These are phyloP conservation scores for Diospyros kaki DNA, from an alignment of 148 eudicot genomes.

Conservation along the genomic window DNA sequence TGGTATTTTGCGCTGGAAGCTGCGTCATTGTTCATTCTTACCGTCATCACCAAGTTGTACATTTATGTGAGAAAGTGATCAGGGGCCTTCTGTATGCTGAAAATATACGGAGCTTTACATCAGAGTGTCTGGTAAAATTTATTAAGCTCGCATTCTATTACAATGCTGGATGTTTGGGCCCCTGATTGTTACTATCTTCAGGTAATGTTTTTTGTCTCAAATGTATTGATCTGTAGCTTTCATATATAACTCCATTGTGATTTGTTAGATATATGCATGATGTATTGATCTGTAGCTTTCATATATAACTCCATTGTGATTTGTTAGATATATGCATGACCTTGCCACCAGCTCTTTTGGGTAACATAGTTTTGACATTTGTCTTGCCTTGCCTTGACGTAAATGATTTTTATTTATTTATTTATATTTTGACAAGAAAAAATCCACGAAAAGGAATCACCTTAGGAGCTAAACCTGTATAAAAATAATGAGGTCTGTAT, in stretches of 20 bases:
- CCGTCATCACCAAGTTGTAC: conserved; percentile 7
- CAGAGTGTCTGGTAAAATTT: neutral
- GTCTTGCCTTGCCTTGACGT: no score
- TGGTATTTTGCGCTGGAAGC: conserved; percentile 8
- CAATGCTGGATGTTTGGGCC: neutral
- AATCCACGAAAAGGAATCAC: no score
- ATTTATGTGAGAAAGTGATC: conserved; percentile 1
- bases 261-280: neutral
- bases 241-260: neutral
- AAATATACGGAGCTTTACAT: conserved; percentile 6
- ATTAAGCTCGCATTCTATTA: neutral
- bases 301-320: neutral
- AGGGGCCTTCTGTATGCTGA: conserved; percentile 4
- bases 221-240: neutral
- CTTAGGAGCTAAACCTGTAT: no score
- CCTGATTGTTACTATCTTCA: conserved; percentile 10
- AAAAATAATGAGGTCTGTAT: no score
- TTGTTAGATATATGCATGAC: no score
- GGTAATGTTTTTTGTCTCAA: conserved; percentile 5
- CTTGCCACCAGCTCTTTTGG: no score
- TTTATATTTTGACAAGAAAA: no score
- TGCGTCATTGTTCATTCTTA: neutral
- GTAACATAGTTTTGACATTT: no score
- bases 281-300: neutral
- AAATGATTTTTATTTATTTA: no score